These are phyloP conservation scores for Pichia sp. DNA, from an alignment of 1,139 yeast genomes.

Conservation along the genomic window DNA sequence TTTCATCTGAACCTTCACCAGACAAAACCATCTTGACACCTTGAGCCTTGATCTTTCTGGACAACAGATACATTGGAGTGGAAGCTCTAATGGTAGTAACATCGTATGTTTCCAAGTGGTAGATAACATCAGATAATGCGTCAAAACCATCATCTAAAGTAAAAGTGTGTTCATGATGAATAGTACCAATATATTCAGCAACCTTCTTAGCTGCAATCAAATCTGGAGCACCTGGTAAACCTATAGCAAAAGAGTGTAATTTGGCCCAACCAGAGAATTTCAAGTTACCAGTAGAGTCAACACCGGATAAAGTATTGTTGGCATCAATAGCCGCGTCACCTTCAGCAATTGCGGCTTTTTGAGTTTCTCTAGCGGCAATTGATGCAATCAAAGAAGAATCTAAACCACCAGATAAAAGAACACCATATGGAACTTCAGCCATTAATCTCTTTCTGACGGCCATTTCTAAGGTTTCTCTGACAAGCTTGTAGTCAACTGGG, in stretches of 20 bases:
- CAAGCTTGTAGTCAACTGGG: conserved; percentile 60
- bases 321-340: conserved; percentile 37
- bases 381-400: conserved; percentile 95
- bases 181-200: conserved; percentile 89
- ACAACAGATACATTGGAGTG: conserved; percentile 94
- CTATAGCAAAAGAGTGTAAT: conserved; percentile 93
- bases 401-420: conserved; percentile 89
- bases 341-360: conserved; percentile 53
- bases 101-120: conserved; percentile 94
- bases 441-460: conserved; percentile 97
- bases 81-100: conserved; percentile 99
- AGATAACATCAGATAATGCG: conserved; percentile 88
- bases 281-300: conserved; percentile 79
- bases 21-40: conserved; percentile 99
- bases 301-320: conserved; percentile 74
- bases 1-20: conserved; percentile 99
- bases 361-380: conserved; percentile 94
- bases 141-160: conserved; percentile 95
- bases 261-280: conserved; percentile 75
- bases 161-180: conserved; percentile 97
- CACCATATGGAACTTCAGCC: conserved; percentile 99
- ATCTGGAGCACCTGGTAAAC: conserved; percentile 97
- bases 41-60: conserved; percentile 97
- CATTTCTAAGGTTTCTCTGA: conserved; percentile 79
- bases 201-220: conserved; percentile 93